These are phyloP conservation scores for Pyrus hybrid DNA, from an alignment of 331 rosid species.

Conservation along the genomic window DNA sequence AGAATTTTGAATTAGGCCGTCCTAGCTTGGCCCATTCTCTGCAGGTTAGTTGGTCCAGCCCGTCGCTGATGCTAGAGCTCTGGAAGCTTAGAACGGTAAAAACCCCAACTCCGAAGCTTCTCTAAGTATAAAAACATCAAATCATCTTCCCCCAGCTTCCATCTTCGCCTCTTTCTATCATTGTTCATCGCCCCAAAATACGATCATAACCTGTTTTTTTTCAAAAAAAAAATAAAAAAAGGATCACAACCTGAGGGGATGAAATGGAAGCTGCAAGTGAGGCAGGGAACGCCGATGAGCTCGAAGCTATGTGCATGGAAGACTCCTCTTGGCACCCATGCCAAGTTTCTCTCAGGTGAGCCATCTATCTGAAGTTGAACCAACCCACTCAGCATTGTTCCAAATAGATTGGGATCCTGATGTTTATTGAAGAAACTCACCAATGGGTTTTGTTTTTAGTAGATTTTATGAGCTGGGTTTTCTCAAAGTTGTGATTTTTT, in stretches of 20 bases:
- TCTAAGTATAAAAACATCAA: too few relatives aligned
- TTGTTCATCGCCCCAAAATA: not conserved
- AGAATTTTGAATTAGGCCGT: too few relatives aligned
- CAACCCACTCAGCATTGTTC: not conserved
- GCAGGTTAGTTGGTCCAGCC: too few relatives aligned
- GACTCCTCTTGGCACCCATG: slow-evolving; percentile 20
- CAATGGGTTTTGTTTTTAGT: not conserved
- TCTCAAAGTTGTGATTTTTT: not conserved
- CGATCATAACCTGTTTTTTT: not conserved
- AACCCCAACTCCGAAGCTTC: too few relatives aligned
- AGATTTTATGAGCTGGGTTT: not conserved
- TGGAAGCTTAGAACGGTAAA: too few relatives aligned
- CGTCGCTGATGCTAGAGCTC: too few relatives aligned
- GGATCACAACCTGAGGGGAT: not conserved
- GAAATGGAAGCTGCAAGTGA: slow-evolving; percentile 1
- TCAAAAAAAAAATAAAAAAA: too few relatives aligned
- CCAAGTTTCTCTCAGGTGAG: slow-evolving; percentile 10
- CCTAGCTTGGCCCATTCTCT: too few relatives aligned
- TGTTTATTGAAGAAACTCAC: not conserved
- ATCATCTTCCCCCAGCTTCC: too few relatives aligned
- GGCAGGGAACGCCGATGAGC: not conserved
- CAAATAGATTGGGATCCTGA: not conserved
- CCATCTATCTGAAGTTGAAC: not conserved
- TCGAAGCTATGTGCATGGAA: slow-evolving; percentile 13
- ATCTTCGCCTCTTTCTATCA: not conserved